phyloP scores from a whole-genome alignment of 2,329 filamentous ascomycete genomes.

The Aspergillus japonicus region DNA sequence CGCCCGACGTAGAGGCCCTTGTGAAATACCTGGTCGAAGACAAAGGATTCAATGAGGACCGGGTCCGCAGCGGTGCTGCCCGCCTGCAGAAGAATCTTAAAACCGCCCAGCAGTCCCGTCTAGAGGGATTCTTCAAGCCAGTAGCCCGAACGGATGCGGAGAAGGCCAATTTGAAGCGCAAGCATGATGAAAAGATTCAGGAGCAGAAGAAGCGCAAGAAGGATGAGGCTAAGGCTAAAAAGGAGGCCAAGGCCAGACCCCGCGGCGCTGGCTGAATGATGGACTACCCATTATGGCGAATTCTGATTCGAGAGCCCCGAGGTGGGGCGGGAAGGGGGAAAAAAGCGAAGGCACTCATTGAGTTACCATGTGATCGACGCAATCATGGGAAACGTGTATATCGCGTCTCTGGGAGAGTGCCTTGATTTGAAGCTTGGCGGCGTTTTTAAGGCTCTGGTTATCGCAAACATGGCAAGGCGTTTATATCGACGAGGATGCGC shows the following conservation, averaged over 20 bases:
- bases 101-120: slow-evolving; percentile 80
- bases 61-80: slow-evolving; percentile 75
- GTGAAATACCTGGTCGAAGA: slow-evolving; percentile 87
- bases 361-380: neutral
- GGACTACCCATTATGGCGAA: neutral
- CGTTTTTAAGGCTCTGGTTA: neutral
- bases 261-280: slow-evolving; percentile 54
- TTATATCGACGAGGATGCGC: neutral
- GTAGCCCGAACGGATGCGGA: slow-evolving; percentile 84
- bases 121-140: slow-evolving; percentile 97
- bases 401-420: neutral
- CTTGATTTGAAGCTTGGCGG: neutral
- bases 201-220: slow-evolving; percentile 95
- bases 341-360: neutral
- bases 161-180: slow-evolving; percentile 82
- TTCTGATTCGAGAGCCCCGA: neutral
- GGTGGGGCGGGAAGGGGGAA: neutral
- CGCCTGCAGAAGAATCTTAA: slow-evolving; percentile 88
- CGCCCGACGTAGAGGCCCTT: slow-evolving; percentile 84
- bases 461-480: slow-evolving; percentile 2
- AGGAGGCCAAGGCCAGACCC: slow-evolving; percentile 83
- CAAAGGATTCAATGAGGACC: slow-evolving; percentile 95
- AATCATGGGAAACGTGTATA: neutral
- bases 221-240: slow-evolving; percentile 93
- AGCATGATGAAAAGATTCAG: slow-evolving; percentile 87